Conservation (phyloP, 352 stramenopile genomes). For the Aphanomyces stellatus region DNA sequence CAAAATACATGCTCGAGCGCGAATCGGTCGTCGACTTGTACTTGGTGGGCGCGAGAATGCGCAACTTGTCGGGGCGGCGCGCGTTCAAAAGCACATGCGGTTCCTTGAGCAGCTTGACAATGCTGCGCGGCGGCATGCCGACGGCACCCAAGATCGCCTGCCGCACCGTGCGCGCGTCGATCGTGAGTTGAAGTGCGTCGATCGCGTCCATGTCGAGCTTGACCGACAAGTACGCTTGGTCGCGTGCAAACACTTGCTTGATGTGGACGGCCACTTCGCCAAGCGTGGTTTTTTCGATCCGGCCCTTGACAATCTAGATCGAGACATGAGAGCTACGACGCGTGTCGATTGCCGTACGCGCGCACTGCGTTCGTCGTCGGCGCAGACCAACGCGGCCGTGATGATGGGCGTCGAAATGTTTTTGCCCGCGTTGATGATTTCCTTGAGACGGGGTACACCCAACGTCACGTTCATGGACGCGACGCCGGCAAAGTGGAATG, state of each 20-base stretch:
- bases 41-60: slow-evolving; percentile 68
- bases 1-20: slow-evolving; percentile 82
- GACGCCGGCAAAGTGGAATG: slow-evolving; percentile 99
- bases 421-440: slow-evolving; percentile 96
- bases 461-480: slow-evolving; percentile 99
- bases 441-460: slow-evolving; percentile 97
- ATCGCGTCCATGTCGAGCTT: slow-evolving; percentile 97
- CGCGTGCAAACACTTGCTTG: slow-evolving; percentile 95
- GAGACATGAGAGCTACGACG: neutral
- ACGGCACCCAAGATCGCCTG: slow-evolving; percentile 87
- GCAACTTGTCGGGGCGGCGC: slow-evolving; percentile 73
- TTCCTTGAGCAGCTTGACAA: slow-evolving; percentile 70
- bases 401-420: slow-evolving; percentile 99
- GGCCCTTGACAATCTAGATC: slow-evolving; percentile 89
- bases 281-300: slow-evolving; percentile 98
- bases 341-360: slow-evolving; percentile 29
- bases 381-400: slow-evolving; percentile 93
- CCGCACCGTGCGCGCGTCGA: slow-evolving; percentile 87
- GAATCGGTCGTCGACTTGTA: slow-evolving; percentile 78
- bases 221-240: slow-evolving; percentile 94
- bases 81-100: slow-evolving; percentile 79
- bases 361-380: slow-evolving; percentile 94
- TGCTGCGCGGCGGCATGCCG: slow-evolving; percentile 54
- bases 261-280: slow-evolving; percentile 95
- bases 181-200: slow-evolving; percentile 94